Evolutionary conservation across 2,329 filamentous ascomycete genomes (phyloP).

Genomic region (Pyricularia sp.): DNA sequence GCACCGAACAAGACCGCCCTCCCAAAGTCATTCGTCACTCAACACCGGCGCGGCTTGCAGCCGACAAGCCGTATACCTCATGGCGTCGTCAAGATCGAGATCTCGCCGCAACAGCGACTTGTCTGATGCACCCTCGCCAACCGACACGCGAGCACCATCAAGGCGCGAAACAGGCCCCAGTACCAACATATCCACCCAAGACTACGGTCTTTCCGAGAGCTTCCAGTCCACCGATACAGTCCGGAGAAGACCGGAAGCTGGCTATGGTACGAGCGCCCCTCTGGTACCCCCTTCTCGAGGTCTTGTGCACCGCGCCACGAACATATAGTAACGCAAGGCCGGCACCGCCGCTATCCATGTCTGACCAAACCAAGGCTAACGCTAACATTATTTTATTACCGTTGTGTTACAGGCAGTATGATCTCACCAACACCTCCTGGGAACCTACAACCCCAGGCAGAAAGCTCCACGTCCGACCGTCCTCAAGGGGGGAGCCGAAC

Average conservation of each 20-base stretch:
- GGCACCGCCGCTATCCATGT: neutral
- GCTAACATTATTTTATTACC: slow-evolving; percentile 13
- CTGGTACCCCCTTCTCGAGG: slow-evolving; percentile 5
- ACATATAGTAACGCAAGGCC: slow-evolving; percentile 2
- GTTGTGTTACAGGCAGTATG: slow-evolving; percentile 21
- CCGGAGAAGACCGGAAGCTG: slow-evolving; percentile 43
- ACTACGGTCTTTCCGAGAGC: slow-evolving; percentile 41
- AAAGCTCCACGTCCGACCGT: slow-evolving; percentile 28
- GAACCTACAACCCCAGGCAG: slow-evolving; percentile 18
- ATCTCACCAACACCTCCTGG: slow-evolving; percentile 12
- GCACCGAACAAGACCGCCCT: neutral
- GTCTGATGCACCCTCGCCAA: slow-evolving; percentile 4
- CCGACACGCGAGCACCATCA: slow-evolving; percentile 10
- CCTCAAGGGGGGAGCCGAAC: slow-evolving; percentile 24
- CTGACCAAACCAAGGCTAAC: slow-evolving; percentile 1
- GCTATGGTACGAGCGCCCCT: slow-evolving; percentile 40
- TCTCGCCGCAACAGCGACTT: slow-evolving; percentile 5
- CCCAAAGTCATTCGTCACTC: neutral
- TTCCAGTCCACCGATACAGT: slow-evolving; percentile 52
- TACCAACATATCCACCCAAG: slow-evolving; percentile 20
- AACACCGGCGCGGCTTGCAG: neutral
- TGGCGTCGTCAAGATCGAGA: slow-evolving; percentile 2
- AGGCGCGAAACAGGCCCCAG: slow-evolving; percentile 19
- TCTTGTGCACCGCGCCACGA: slow-evolving; percentile 2
- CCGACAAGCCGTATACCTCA: neutral